These are phyloP conservation scores for Plectranthus barbatus DNA, from an alignment of 257 asterid species.

Conservation along the genomic window DNA sequence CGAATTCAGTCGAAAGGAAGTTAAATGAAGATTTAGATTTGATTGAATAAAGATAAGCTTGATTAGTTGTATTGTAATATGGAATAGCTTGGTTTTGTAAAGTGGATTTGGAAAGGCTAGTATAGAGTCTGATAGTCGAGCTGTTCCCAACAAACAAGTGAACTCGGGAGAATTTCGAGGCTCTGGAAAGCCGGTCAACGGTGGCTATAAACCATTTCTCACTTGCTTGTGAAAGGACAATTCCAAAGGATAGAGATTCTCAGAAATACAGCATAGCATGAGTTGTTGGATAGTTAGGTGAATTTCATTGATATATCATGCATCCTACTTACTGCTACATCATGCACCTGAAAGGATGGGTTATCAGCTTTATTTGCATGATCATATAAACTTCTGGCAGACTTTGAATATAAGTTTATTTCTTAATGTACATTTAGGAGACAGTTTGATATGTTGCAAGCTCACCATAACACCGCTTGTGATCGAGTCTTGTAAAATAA, in stretches of 20 bases:
- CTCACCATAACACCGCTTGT: neutral
- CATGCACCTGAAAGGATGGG: neutral
- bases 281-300: neutral
- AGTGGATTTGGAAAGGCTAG: neutral
- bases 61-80: neutral
- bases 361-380: neutral
- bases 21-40: neutral
- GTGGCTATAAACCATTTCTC: no score
- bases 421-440: neutral
- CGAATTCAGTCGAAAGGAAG: neutral
- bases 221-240: no score
- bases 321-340: neutral
- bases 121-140: neutral
- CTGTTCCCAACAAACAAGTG: neutral
- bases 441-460: neutral
- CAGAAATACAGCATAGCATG: neutral
- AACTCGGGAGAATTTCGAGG: neutral
- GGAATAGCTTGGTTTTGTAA: neutral
- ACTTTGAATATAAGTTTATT: neutral
- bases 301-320: neutral
- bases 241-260: neutral
- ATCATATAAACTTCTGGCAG: neutral
- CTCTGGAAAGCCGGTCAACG: no score
- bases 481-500: neutral
- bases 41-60: neutral